Base-by-base conservation (phyloP, 371 early-diverging fungal genomes). In the Rhizopus stolonifer region DNA sequence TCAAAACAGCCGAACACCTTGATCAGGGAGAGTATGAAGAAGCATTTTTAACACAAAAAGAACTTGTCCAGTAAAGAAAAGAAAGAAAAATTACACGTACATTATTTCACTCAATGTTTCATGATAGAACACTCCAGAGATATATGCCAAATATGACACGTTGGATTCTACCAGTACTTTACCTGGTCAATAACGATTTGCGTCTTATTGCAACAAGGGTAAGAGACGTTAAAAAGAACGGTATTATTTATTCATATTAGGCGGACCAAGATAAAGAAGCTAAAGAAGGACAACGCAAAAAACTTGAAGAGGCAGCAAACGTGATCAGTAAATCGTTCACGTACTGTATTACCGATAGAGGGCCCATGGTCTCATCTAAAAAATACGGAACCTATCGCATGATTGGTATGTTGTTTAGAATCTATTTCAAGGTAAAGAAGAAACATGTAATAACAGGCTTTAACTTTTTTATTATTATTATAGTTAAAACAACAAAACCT, bases 351-450 rank as follows among this genome's bases (percentile, higher is more conserved):
- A 94, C 88, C 1, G 96, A 96, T 58, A 70, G 82, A 54, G 64
- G 85, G 0, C 52, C 75, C 4, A 43, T 79, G 8, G 51, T 54
- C 4, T 49, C 59, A n/a, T 91, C 94, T 17, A 84, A 92, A 29
- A 93, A 92, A 54, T 92, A 91, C 85, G 96, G 95, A 13, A 91
- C 92, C 0, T 96, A 92, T 61, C 83, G 76, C 51, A 81, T 94
- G 64, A 85, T 85, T 49, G 90, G 88, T 29, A 75, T 94, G 4
- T 71, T 95, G 18, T 91, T 96, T 65, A 73, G 81, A 42, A 89
- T 88, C 3, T 95, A 94, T 53, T 89, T 92, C 64, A 81, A 84
- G 77, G 89, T 89, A 83, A n/a, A 34, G 4, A 5, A 18, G 26
- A 13, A 8, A 7, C 39, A 17, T 0, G 25, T 2, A 18, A 29